A percentile compares a stretch with the other conserved stretches of the same genome.
phyloP scores from a whole-genome alignment of 257 asterid genomes.

The Jacaranda mimosifolia region DNA sequence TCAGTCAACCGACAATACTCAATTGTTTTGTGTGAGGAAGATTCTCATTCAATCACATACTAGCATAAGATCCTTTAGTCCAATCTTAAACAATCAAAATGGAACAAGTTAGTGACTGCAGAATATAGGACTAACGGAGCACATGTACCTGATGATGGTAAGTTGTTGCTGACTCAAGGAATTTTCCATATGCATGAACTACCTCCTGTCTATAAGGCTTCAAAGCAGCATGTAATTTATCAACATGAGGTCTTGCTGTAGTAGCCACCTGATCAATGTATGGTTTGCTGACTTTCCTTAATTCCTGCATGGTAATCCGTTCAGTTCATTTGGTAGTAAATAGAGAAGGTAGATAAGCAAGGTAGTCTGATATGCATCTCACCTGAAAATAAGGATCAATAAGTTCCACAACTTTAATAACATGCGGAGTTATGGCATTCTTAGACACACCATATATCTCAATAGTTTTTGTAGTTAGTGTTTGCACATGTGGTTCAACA shows the following conservation, averaged over 20 bases:
- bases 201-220: slow-evolving; percentile 64
- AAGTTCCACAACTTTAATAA: slow-evolving; percentile 59
- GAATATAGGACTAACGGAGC: not conserved
- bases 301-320: slow-evolving; percentile 51
- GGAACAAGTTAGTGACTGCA: not conserved
- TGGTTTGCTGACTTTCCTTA: slow-evolving; percentile 70
- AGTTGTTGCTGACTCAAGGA: slow-evolving; percentile 65
- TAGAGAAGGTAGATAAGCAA: slow-evolving; percentile 7
- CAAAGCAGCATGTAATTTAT: slow-evolving; percentile 48
- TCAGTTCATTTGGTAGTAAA: slow-evolving; percentile 19
- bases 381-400: slow-evolving; percentile 82
- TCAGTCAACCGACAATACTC: not conserved
- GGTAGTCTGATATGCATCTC: slow-evolving; percentile 8
- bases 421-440: slow-evolving; percentile 54
- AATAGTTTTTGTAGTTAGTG: slow-evolving; percentile 47
- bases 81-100: slow-evolving; percentile 5
- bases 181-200: slow-evolving; percentile 62
- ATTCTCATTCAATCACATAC: not conserved
- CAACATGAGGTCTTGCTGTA: slow-evolving; percentile 71
- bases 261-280: slow-evolving; percentile 69
- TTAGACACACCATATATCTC: slow-evolving; percentile 63
- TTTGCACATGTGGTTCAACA: slow-evolving; percentile 62
- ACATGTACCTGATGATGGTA: slow-evolving; percentile 69
- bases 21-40: not conserved
- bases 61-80: not conserved